These are phyloP conservation scores for Pugionium dolabratum DNA, from an alignment of 345 rosid species.

Conservation along the genomic window DNA sequence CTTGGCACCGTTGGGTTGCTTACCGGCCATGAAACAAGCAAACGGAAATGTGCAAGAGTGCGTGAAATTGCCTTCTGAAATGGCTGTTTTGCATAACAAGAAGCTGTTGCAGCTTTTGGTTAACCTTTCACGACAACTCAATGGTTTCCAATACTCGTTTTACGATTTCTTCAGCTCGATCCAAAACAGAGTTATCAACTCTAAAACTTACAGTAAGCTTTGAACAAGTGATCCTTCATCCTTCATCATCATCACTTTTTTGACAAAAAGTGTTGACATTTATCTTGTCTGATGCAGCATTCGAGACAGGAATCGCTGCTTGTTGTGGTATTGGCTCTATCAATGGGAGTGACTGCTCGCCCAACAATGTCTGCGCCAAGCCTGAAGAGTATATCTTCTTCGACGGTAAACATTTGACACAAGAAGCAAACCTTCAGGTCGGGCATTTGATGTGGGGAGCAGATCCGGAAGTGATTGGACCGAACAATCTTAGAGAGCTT, in stretches of 20 bases:
- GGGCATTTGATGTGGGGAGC: slow-evolving; percentile 38
- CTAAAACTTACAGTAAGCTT: slow-evolving; percentile 41
- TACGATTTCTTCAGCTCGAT: slow-evolving; percentile 40
- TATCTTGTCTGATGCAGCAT: slow-evolving; percentile 27
- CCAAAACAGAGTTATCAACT: slow-evolving; percentile 33
- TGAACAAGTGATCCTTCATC: too few relatives aligned
- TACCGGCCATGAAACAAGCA: slow-evolving; percentile 37
- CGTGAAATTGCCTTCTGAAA: slow-evolving; percentile 34
- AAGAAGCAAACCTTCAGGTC: slow-evolving; percentile 36
- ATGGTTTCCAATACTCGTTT: slow-evolving; percentile 37
- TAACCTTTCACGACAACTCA: slow-evolving; percentile 20
- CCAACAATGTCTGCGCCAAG: slow-evolving; percentile 25
- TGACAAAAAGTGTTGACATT: not conserved
- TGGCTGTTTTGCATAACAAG: slow-evolving; percentile 43
- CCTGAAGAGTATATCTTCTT: slow-evolving; percentile 41
- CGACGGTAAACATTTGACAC: slow-evolving; percentile 39
- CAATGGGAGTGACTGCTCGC: slow-evolving; percentile 31
- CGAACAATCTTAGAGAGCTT: slow-evolving; percentile 40
- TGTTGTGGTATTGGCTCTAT: slow-evolving; percentile 45
- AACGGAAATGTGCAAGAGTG: slow-evolving; percentile 30
- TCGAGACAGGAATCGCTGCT: slow-evolving; percentile 31
- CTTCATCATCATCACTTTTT: not conserved
- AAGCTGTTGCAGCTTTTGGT: slow-evolving; percentile 34
- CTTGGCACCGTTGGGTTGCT: slow-evolving; percentile 46
- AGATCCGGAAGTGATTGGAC: slow-evolving; percentile 34